Evolutionary conservation across 2,329 filamentous ascomycete genomes (phyloP).

Genomic region (Microdochium nivale): DNA sequence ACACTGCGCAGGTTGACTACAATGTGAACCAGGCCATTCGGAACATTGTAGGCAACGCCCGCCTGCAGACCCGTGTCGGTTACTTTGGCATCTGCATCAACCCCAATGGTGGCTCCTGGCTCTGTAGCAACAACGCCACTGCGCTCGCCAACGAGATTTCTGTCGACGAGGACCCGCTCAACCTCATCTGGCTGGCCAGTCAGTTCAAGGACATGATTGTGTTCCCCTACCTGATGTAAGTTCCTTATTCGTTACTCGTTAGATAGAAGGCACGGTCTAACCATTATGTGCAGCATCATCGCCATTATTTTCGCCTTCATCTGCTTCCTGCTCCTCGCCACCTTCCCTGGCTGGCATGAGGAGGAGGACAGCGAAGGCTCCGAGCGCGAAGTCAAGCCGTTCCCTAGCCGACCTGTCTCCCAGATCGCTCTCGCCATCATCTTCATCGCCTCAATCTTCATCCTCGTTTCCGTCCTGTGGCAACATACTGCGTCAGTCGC

Average conservation of each 20-base stretch:
- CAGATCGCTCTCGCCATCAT: slow-evolving; percentile 91
- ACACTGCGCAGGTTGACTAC: slow-evolving; percentile 84
- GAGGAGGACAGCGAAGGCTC: slow-evolving; percentile 73
- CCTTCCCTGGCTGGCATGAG: slow-evolving; percentile 96
- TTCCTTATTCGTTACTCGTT: slow-evolving; percentile 8
- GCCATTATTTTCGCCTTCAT: slow-evolving; percentile 96
- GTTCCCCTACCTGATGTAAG: slow-evolving; percentile 91
- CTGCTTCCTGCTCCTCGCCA: slow-evolving; percentile 88
- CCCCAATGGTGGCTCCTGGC: slow-evolving; percentile 79
- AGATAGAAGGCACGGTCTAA: neutral
- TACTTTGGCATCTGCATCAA: slow-evolving; percentile 98
- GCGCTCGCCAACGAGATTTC: slow-evolving; percentile 81
- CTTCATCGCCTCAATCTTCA: slow-evolving; percentile 65
- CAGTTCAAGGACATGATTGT: slow-evolving; percentile 99
- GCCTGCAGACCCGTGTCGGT: slow-evolving; percentile 83
- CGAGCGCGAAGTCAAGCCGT: slow-evolving; percentile 86
- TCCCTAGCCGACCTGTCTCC: slow-evolving; percentile 84
- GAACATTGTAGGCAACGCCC: slow-evolving; percentile 80
- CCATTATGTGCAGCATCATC: slow-evolving; percentile 60
- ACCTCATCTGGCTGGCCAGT: slow-evolving; percentile 91
- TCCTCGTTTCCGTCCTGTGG: slow-evolving; percentile 72
- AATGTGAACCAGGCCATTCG: slow-evolving; percentile 76
- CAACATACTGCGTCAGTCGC: slow-evolving; percentile 95
- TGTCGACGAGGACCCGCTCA: slow-evolving; percentile 89
- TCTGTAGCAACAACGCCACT: slow-evolving; percentile 96